Percentiles rank a stretch among this genome's conserved stretches.
These are phyloP conservation scores for Neotropicomus parvogracilis DNA, from an alignment of 1,284 basidiomycete species.

Conservation along the genomic window DNA sequence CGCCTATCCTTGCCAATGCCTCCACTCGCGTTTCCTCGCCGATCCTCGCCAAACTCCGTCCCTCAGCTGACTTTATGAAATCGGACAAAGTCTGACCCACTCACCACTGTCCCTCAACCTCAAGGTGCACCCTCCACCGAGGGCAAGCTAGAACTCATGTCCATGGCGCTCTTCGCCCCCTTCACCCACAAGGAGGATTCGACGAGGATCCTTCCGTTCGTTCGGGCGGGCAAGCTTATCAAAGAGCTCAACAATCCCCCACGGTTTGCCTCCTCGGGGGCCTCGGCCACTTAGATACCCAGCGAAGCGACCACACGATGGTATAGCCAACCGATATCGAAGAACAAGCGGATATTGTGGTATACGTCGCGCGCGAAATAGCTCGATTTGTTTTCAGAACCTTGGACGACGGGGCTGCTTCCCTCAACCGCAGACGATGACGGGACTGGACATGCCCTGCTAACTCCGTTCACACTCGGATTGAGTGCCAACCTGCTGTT, in stretches of 20 bases:
- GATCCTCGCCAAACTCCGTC: conserved; percentile 31
- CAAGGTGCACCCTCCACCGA: conserved; percentile 1
- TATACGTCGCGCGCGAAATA: conserved; percentile 28
- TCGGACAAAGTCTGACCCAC: too few relatives aligned
- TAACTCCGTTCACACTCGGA: conserved; percentile 32
- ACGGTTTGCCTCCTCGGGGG: conserved; percentile 33
- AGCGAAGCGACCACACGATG: conserved; percentile 30
- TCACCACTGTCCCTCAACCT: too few relatives aligned
- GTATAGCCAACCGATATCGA: conserved; percentile 29
- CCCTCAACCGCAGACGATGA: conserved; percentile 4
- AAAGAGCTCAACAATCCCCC: conserved; percentile 29
- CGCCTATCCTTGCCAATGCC: conserved; percentile 28
- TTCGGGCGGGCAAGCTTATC: conserved; percentile 26
- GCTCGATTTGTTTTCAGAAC: conserved; percentile 31
- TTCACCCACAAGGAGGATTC: conserved; percentile 68
- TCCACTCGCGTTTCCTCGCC: conserved; percentile 28
- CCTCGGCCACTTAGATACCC: conserved; percentile 34
- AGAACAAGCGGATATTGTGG: conserved; percentile 29
- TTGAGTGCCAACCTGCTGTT: conserved; percentile 33
- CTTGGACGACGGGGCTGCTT: conserved; percentile 33
- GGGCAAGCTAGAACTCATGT: conserved; percentile 56
- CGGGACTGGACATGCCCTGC: conserved; percentile 9
- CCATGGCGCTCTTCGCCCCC: conserved; percentile 63
- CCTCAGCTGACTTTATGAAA: conserved; percentile 34
- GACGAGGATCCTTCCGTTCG: conserved; percentile 58